Base-by-base conservation (phyloP, 495 filamentous ascomycete genomes). In the Podospora bellae-mahoneyi region DNA sequence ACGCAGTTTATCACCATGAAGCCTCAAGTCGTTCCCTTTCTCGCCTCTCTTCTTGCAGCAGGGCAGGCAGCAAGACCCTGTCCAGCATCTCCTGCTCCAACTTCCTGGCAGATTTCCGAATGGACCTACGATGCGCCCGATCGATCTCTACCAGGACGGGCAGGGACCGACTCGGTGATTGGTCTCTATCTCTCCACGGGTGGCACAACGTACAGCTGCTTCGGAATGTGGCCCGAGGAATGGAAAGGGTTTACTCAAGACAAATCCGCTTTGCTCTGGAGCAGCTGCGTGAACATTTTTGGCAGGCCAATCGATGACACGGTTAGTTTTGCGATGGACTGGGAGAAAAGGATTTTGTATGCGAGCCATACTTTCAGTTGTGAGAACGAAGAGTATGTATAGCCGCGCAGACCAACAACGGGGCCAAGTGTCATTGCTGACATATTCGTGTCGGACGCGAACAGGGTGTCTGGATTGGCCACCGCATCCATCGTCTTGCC, bases 111-210 rank as follows among this genome's bases (percentile, higher is more conserved):
- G 55, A 58, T 58, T 18, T 20, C n/a, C 2, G 55, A 58, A 23
- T 58, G 55, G 55, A 58, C 55, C 13, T 58, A 58, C 55, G 55
- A 58, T 18, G 55, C n/a, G 9, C 55, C 55, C n/a, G 55, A 58
- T 5, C n/a, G 55, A 23, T 19, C n/a, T 26, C 55, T 19, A 4
- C 23, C 55, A 18, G 55, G 55, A 58, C 55, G 55, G 5, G 55
- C 23, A 9, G 55, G 55, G n/a, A 58, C 55, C 23, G 55, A 58
- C 55, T 58, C 55, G n/a, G 55, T 58, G 18, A 26, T 58, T 19
- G 55, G 55, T 7, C 55, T 58, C 23, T 26, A 20, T 26, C 55
- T 58, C 55, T 58, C 55, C 55, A 58, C n/a, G n/a, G 19, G 55
- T 0, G 55, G 55, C n/a, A 58, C 55, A 58, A 58, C 55, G n/a